Evolutionary conservation across 352 stramenopile genomes (phyloP), one percentile per base, ranked within the genome.

Genomic region (Plasmopara muralis): DNA sequence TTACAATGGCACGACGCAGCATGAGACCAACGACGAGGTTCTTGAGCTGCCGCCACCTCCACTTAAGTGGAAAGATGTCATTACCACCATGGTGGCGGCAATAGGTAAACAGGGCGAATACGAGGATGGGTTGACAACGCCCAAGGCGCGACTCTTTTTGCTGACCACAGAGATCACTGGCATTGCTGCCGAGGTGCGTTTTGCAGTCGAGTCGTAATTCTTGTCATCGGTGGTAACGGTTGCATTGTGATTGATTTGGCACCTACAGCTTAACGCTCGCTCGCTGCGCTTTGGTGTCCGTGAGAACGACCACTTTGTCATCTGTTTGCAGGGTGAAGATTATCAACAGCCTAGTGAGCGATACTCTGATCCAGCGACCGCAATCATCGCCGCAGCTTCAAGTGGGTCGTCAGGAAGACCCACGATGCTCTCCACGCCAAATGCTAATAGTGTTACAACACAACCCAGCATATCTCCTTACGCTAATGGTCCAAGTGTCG

Each of bases 261-360:
- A n/a, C 15, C 13, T 33, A 37, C 43, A 84, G 74, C 55, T 89
- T 14, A 89, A 87, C 40, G 76, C 74, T 9, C 77, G 79, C n/a
- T 72, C 76, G 25, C 56, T 89, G 53, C 79, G 79, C 51, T 84
- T 85, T 48, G 79, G 79, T 35, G 75, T 87, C 38, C 76, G 79
- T 38, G 79, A 89, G 60, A 87, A 89, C 53, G 79, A 89, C 66
- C 70, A 66, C 31, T 87, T 89, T 30, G 79, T 84, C 20, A 60
- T 89, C 39, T 89, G 74, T 45, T 60, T 89, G 10, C 52, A 73
- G 14, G 79, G 79, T 10, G 79, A 89, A 50, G 72, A 87, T 56
- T 89, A 89, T 66, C 60, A 79, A 43, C 66, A 72, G 49, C 64
- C 68, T 5, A 60, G 49, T 8, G 55, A 68, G 45, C 33, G 51